Base-by-base conservation (phyloP, 306 rosid genomes). In the Cucurbita ficifolia region DNA sequence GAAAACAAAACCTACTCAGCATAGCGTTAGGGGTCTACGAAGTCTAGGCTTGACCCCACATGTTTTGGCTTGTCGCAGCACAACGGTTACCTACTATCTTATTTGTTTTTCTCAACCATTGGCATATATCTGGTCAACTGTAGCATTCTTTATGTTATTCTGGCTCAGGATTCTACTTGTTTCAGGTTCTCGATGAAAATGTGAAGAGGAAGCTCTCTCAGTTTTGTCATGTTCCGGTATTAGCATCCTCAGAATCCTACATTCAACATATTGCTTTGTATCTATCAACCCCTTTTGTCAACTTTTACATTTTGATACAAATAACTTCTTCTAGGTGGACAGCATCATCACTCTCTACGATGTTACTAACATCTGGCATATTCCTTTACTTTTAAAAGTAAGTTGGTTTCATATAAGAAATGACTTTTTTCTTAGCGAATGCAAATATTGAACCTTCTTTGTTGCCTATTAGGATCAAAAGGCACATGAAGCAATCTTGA, bases 341-440 rank as follows among this genome's bases (percentile, higher is more conserved):
- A 88, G 89, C 71, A 85, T 95, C 53, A 82, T 95, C 62, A 88
- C 95, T 70, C 96, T 95, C 42, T 90, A 89, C 74, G 99, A 95
- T 56, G 99, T 95, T 78, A 90, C 97, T 75, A 95, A 95, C 81
- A 95, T 95, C 57, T 95, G 99, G 99, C 96, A 88, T 78, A 81
- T 95, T 80, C 99, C 99, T 74, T 61, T 95, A 81, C 92, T 95
- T 46, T 75, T 95, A 83, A 86, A 81, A 83, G 99, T 95, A 81
- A 79, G 92, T 68, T 46, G 4, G 46, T 68, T 46, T 24, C 24
- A 21, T 46, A 55, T 1, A n/a, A 48, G 73, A 42, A 68, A 68
- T 14, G 14, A 22, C 57, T 46, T 68, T 48, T 48, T 67, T 68
- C 16, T 83, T 40, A 29, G 33, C 33, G 33, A 29, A 29, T 29